These are phyloP conservation scores for Austroboletus novae-zelandiae DNA, from an alignment of 1,284 basidiomycete species.

Conservation along the genomic window DNA sequence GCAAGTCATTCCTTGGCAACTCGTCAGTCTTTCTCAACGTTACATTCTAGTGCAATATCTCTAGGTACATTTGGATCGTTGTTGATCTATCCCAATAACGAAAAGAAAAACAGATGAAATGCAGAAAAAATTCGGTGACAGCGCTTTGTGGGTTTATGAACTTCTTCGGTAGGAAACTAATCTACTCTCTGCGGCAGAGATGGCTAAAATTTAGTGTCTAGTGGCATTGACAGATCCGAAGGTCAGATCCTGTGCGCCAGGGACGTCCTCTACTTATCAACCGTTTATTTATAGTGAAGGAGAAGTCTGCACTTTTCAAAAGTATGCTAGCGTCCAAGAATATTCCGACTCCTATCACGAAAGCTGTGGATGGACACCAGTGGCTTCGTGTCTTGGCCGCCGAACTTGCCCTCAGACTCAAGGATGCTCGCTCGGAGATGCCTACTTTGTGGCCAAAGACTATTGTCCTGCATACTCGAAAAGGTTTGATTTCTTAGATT, in stretches of 20 bases:
- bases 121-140: slow-evolving; percentile 81
- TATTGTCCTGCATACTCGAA: slow-evolving; percentile 73
- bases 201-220: slow-evolving; percentile 28
- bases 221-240: slow-evolving; percentile 89
- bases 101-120: slow-evolving; percentile 58
- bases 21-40: background rate
- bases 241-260: slow-evolving; percentile 43
- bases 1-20: slow-evolving; percentile 41
- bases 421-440: slow-evolving; percentile 73
- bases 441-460: slow-evolving; percentile 92
- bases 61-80: slow-evolving; percentile 38
- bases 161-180: slow-evolving; percentile 55
- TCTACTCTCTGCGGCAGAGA: background rate
- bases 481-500: slow-evolving; percentile 44
- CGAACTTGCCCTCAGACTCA: slow-evolving; percentile 82
- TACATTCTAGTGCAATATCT: slow-evolving; percentile 40
- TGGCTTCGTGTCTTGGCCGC: slow-evolving; percentile 92
- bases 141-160: slow-evolving; percentile 91
- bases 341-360: slow-evolving; percentile 74
- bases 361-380: slow-evolving; percentile 72
- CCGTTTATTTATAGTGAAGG: slow-evolving; percentile 61
- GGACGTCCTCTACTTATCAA: background rate
- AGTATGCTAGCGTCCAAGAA: slow-evolving; percentile 96
- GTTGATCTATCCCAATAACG: slow-evolving; percentile 1
- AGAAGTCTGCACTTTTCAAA: slow-evolving; percentile 78